Evolutionary conservation across 768 basidiomycete species (phyloP).

Genomic region (Naganishia antarctica): DNA sequence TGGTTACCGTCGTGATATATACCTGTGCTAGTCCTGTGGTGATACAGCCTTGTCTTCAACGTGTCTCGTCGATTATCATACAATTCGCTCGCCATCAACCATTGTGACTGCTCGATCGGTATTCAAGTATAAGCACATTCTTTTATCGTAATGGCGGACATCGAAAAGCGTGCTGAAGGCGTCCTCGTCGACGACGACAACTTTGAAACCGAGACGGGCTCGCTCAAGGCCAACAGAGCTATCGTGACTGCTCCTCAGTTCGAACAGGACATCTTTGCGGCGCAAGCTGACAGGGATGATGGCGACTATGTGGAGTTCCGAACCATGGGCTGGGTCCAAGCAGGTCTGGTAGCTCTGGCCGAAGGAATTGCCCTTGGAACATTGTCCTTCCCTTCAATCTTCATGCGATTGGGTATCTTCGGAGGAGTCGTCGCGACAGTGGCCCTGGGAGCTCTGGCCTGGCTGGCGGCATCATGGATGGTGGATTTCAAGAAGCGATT

Average conservation of each 20-base stretch:
- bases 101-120: too few species aligned
- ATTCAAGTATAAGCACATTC: background rate
- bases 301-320: slow-evolving; percentile 36
- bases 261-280: slow-evolving; percentile 21
- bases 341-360: slow-evolving; percentile 36
- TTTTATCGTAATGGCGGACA: slow-evolving; percentile 8
- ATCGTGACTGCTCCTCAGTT: slow-evolving; percentile 10
- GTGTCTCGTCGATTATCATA: background rate
- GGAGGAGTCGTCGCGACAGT: slow-evolving; percentile 34
- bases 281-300: slow-evolving; percentile 27
- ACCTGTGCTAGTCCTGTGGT: background rate
- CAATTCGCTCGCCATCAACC: background rate
- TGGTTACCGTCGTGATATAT: background rate
- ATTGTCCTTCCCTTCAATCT: slow-evolving; percentile 37
- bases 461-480: slow-evolving; percentile 35
- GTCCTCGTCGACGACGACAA: slow-evolving; percentile 18
- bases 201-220: slow-evolving; percentile 1
- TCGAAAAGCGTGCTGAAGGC: slow-evolving; percentile 10
- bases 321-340: slow-evolving; percentile 36
- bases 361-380: slow-evolving; percentile 37
- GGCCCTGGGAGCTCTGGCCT: slow-evolving; percentile 32
- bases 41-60: background rate
- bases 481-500: slow-evolving; percentile 38
- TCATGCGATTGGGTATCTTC: slow-evolving; percentile 35
- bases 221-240: slow-evolving; percentile 5